These are phyloP conservation scores for Thalassiosira hispida DNA, from an alignment of 352 stramenopile species.

Conservation along the genomic window DNA sequence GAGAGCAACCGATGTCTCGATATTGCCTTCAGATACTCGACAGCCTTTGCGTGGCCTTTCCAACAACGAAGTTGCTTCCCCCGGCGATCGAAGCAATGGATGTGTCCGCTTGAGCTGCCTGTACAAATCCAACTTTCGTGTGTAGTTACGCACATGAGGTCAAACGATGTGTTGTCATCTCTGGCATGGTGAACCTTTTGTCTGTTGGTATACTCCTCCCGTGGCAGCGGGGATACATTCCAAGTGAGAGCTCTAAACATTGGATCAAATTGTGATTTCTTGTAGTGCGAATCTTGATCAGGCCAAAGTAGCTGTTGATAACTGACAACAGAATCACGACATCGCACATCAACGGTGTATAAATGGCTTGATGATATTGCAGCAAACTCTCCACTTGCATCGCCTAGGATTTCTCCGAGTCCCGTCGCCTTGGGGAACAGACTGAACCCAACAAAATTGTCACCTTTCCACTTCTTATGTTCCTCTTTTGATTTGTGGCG, in stretches of 20 bases:
- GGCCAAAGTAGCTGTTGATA: not conserved
- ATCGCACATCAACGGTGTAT: conserved; percentile 45
- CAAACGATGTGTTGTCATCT: conserved; percentile 28
- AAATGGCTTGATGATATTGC: conserved; percentile 40
- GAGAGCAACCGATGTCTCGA: conserved; percentile 37
- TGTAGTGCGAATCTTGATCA: not conserved
- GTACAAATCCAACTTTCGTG: conserved; percentile 48
- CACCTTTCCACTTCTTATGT: conserved; percentile 11
- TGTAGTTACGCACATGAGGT: conserved; percentile 38
- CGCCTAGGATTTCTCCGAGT: conserved; percentile 24
- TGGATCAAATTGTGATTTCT: conserved; percentile 6
- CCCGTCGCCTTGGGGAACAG: conserved; percentile 18
- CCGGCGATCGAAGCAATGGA: conserved; percentile 47
- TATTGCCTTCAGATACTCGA: conserved; percentile 46
- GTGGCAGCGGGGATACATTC: conserved; percentile 17
- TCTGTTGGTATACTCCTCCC: conserved; percentile 8
- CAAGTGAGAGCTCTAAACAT: conserved; percentile 45
- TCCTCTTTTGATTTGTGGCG: not conserved
- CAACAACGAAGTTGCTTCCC: conserved; percentile 41
- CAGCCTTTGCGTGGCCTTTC: conserved; percentile 42
- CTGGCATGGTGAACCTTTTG: not conserved
- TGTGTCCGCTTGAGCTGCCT: conserved; percentile 44
- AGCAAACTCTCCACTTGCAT: conserved; percentile 16
- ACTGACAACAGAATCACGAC: conserved; percentile 8
- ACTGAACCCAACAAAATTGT: conserved; percentile 23